These are phyloP conservation scores for Flaveria trinervia DNA, from an alignment of 129 eudicot species.

Conservation along the genomic window DNA sequence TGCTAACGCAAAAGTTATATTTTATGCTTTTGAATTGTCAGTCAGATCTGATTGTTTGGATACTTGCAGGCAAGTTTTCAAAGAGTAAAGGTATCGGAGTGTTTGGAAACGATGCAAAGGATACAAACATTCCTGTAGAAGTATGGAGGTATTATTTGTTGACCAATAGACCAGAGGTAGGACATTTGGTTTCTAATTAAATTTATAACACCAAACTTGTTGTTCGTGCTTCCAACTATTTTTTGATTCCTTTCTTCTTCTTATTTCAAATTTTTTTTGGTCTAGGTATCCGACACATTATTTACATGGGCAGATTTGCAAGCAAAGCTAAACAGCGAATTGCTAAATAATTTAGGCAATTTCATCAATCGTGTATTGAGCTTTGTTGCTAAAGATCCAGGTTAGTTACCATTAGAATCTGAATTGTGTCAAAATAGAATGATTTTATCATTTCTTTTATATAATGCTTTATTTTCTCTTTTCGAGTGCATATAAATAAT, in stretches of 20 bases:
- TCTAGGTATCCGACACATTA: slow-evolving; percentile 86
- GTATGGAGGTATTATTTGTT: slow-evolving; percentile 96
- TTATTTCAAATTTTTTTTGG: background rate
- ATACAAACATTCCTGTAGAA: slow-evolving; percentile 90
- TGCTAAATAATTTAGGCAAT: slow-evolving; percentile 82
- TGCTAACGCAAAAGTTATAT: background rate
- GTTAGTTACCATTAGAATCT: slow-evolving; percentile 35
- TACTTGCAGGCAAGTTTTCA: slow-evolving; percentile 63
- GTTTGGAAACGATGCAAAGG: slow-evolving; percentile 93
- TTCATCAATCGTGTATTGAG: slow-evolving; percentile 92
- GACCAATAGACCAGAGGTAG: slow-evolving; percentile 92
- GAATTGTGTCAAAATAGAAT: background rate
- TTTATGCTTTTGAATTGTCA: slow-evolving; percentile 10
- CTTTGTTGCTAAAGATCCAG: slow-evolving; percentile 90
- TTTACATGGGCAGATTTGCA: slow-evolving; percentile 94
- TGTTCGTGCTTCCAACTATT: background rate
- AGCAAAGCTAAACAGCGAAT: slow-evolving; percentile 84
- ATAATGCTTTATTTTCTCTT: background rate
- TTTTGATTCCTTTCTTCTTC: background rate
- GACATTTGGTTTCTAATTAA: slow-evolving; percentile 24
- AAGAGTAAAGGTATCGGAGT: slow-evolving; percentile 95
- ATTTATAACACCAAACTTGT: background rate
- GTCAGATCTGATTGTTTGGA: background rate
- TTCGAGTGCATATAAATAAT: slow-evolving; percentile 18
- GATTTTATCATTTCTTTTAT: background rate